These are phyloP conservation scores for Elsinoe fawcettii DNA, from an alignment of 2,329 filamentous ascomycete species.

Conservation along the genomic window DNA sequence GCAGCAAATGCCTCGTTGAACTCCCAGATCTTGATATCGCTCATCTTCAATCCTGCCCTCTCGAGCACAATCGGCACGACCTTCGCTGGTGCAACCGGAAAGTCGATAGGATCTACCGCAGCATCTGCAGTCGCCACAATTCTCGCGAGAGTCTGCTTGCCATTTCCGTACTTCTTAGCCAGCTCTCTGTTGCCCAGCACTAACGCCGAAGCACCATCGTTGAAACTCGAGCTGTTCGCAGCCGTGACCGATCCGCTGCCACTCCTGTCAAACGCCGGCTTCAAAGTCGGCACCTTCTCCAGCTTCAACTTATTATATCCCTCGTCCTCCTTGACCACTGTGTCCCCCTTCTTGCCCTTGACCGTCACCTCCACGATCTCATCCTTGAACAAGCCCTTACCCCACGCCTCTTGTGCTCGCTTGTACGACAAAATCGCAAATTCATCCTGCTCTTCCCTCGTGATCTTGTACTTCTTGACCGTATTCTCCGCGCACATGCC, in stretches of 20 bases:
- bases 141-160: conserved; percentile 75
- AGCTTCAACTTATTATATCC: conserved; percentile 79
- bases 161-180: conserved; percentile 68
- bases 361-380: conserved; percentile 87
- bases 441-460: conserved; percentile 78
- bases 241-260: conserved; percentile 87
- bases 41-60: conserved; percentile 80
- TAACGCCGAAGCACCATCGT: conserved; percentile 86
- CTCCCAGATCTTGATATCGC: conserved; percentile 91
- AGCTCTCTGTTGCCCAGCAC: conserved; percentile 76
- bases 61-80: conserved; percentile 85
- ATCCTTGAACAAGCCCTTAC: conserved; percentile 70
- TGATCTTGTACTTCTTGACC: conserved; percentile 75
- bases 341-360: conserved; percentile 74
- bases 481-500: conserved; percentile 93
- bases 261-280: conserved; percentile 82
- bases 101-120: conserved; percentile 83
- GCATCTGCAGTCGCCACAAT: conserved; percentile 85
- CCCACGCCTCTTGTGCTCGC: conserved; percentile 85
- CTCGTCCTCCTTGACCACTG: conserved; percentile 73
- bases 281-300: conserved; percentile 77
- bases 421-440: conserved; percentile 87
- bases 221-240: conserved; percentile 87
- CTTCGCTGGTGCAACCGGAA: conserved; percentile 85
- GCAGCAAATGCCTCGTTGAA: conserved; percentile 98